Conservation (phyloP, 2,329 filamentous ascomycete species). For the Ophiobolus disseminans region DNA sequence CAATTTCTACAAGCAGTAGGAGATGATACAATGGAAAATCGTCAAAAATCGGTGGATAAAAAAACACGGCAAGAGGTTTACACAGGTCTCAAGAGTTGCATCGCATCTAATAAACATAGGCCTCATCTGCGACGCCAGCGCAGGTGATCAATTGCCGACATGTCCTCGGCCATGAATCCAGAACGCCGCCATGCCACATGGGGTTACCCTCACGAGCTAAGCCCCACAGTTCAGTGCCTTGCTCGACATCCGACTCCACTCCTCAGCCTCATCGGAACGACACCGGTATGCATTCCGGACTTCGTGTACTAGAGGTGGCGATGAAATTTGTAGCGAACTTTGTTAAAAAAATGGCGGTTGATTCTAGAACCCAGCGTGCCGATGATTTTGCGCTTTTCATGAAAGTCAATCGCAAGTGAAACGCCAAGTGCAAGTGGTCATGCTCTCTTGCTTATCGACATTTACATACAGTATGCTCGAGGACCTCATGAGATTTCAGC, state of each 20-base stretch:
- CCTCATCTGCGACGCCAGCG: constrained; percentile 19
- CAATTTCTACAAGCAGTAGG: neutral
- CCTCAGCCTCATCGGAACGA: neutral
- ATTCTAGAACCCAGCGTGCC: too few relatives aligned
- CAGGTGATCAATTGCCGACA: constrained; percentile 39
- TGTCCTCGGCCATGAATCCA: constrained; percentile 25
- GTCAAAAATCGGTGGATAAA: too few relatives aligned
- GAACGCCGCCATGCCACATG: constrained; percentile 12
- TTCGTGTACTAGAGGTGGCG: neutral
- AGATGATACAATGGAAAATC: neutral
- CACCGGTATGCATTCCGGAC: neutral
- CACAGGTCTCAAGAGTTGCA: constrained; percentile 10
- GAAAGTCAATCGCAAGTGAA: too few relatives aligned
- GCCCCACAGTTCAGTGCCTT: constrained; percentile 27
- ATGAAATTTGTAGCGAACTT: neutral
- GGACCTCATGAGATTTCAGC: too few relatives aligned
- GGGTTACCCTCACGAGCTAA: constrained; percentile 13
- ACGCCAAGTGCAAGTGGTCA: too few relatives aligned
- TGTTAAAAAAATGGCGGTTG: too few relatives aligned
- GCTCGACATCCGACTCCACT: constrained; percentile 5
- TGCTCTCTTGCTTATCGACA: too few relatives aligned
- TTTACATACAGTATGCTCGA: too few relatives aligned
- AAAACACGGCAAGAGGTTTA: too few relatives aligned
- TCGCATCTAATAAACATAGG: constrained; percentile 11
- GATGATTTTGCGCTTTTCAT: too few relatives aligned